phyloP scores from a whole-genome alignment of 768 basidiomycete species.

The Pilatotrama ljubarskyi region DNA sequence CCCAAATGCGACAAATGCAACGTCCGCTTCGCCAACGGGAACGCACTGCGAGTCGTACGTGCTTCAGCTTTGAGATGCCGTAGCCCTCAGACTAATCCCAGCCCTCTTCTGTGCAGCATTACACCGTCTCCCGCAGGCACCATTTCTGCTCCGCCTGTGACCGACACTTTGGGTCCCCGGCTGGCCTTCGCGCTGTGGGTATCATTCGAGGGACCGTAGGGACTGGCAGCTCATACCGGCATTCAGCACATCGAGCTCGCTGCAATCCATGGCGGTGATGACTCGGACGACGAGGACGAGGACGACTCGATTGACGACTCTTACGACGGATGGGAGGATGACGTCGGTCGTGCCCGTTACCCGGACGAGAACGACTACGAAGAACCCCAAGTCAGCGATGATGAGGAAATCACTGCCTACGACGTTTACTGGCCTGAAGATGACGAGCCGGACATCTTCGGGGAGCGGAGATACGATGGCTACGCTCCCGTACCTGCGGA shows the following conservation, averaged over 20 bases:
- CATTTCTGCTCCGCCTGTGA: constrained; percentile 35
- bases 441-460: constrained; percentile 15
- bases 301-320: constrained; percentile 27
- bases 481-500: constrained; percentile 16
- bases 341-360: constrained; percentile 25
- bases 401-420: background rate
- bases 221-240: background rate
- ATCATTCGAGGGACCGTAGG: background rate
- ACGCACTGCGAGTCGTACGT: constrained; percentile 33
- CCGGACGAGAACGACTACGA: constrained; percentile 25
- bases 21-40: constrained; percentile 34
- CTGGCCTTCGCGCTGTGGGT: constrained; percentile 32
- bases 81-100: no score
- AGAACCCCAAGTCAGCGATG: background rate
- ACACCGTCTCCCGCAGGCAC: constrained; percentile 31
- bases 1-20: constrained; percentile 34
- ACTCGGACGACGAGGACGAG: constrained; percentile 21
- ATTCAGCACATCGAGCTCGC: constrained; percentile 32
- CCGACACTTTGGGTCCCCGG: constrained; percentile 30
- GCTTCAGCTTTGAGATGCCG: background rate
- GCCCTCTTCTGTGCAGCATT: constrained; percentile 34
- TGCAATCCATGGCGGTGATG: constrained; percentile 32
- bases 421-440: constrained; percentile 27
- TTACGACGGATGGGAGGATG: constrained; percentile 36
- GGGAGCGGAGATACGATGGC: constrained; percentile 26